phyloP scores from a whole-genome alignment of 2,329 filamentous ascomycete species.

The Phaeophleospora eucalypticola region DNA sequence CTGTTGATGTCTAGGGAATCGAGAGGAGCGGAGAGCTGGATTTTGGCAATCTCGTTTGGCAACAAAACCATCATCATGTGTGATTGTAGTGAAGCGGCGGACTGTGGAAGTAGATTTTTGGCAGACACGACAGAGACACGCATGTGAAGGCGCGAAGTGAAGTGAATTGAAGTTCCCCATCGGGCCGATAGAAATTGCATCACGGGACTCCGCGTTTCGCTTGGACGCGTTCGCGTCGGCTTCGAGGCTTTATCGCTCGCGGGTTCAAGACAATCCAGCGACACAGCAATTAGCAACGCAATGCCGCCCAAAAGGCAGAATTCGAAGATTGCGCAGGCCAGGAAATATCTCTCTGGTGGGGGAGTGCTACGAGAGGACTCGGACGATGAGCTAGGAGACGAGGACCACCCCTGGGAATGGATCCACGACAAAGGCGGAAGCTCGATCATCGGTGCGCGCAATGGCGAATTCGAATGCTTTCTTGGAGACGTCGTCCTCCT shows the following conservation, averaged over 20 bases:
- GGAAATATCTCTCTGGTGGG: conserved; percentile 52
- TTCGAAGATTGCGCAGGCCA: conserved; percentile 44
- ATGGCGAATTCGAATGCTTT: conserved; percentile 74
- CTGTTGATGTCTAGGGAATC: too few relatives aligned
- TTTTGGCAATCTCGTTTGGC: too few relatives aligned
- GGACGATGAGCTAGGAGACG: conserved; percentile 70
- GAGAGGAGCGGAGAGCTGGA: too few relatives aligned
- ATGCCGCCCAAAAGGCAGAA: conserved; percentile 41
- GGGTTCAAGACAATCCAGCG: neutral
- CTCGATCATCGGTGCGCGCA: conserved; percentile 71
- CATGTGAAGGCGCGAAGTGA: neutral
- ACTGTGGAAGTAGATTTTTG: too few relatives aligned
- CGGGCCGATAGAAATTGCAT: neutral
- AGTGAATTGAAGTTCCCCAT: neutral
- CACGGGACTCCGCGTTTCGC: conserved; percentile 4
- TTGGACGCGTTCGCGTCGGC: conserved; percentile 5
- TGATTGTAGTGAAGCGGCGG: too few relatives aligned
- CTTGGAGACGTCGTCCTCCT: conserved; percentile 82
- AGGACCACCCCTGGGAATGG: conserved; percentile 51
- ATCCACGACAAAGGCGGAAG: conserved; percentile 50
- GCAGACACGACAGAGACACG: too few relatives aligned
- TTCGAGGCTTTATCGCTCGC: neutral
- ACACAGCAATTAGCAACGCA: neutral
- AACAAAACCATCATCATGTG: too few relatives aligned
- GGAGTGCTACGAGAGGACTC: conserved; percentile 73